Base-by-base conservation (phyloP, 768 basidiomycete species). In the Mycena vulgaris region DNA sequence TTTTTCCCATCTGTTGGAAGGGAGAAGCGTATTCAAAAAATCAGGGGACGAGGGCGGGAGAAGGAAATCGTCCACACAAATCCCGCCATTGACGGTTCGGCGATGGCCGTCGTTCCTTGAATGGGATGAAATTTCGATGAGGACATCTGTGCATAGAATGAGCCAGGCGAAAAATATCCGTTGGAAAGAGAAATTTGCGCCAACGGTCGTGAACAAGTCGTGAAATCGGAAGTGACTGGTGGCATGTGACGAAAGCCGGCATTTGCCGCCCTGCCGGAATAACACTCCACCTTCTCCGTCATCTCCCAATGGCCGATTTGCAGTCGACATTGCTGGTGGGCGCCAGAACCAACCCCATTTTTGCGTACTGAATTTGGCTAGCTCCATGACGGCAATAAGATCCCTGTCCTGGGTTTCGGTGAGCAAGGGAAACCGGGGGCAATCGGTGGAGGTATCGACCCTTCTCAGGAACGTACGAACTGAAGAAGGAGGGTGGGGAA, bases 351-450 rank as follows among this genome's bases (percentile, higher is more conserved):
- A n/a, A 40, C 58, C 59, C 64, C 47, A 31, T 30, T 52, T 60
- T 30, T 11, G 13, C 8, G 10, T 37, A 23, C 55, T 59, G n/a
- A 67, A 51, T 27, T 21, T 21, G 30, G 33, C 11, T 72, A 86
- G 86, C 81, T 89, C 66, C 80, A 83, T 63, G 89, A 90, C 75
- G 87, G 89, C 21, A 80, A 83, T 65, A 77, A 83, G 63, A 90
- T 92, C 51, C 90, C 90, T 14, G 78, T 87, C 51, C 78, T 91
- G 45, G 91, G 92, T 4, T 87, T 91, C 58, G 91, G 89, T 80
- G 80, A 75, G 77, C 47, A 13, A 1, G 45, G 2, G 7, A 35
- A 31, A 7, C 16, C 23, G 25, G 66, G 28, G 13, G 16, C 33
- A 16, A 27, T 21, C 45, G 17, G 45, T 17, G 27, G 56, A 45